These are phyloP conservation scores for Saccharomyces jurei DNA, from an alignment of 805 yeast species.

Conservation along the genomic window DNA sequence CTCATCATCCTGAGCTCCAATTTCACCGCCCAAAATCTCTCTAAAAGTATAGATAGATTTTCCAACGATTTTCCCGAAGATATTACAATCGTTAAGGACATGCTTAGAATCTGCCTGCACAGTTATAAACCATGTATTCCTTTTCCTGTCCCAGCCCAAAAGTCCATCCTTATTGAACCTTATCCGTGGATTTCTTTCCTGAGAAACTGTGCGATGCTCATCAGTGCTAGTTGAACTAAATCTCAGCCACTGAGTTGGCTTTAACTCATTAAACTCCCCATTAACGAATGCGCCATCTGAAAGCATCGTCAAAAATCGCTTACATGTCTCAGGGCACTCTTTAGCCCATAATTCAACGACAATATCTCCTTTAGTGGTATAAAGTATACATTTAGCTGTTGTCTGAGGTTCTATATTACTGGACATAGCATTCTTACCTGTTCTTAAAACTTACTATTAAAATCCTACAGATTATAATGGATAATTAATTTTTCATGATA, in stretches of 20 bases:
- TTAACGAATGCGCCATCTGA: slow-evolving; percentile 34
- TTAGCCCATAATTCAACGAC: slow-evolving; percentile 62
- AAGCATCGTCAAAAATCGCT: slow-evolving; percentile 44
- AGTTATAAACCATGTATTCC: slow-evolving; percentile 36
- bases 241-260: neutral
- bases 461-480: neutral
- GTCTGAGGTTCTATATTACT: slow-evolving; percentile 43
- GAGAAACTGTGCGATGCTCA: slow-evolving; percentile 7
- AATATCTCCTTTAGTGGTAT: slow-evolving; percentile 51
- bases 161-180: slow-evolving; percentile 46
- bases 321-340: slow-evolving; percentile 46
- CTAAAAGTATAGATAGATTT: slow-evolving; percentile 46
- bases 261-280: neutral
- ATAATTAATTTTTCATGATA: neutral
- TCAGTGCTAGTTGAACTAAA: neutral
- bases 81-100: slow-evolving; percentile 35
- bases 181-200: slow-evolving; percentile 46
- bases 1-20: slow-evolving; percentile 28
- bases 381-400: slow-evolving; percentile 47
- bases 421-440: neutral
- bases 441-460: neutral
- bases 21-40: slow-evolving; percentile 42
- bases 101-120: slow-evolving; percentile 42
- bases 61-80: slow-evolving; percentile 54
- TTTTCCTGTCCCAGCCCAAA: slow-evolving; percentile 41